Base-by-base conservation (phyloP, 106 monocot genomes). In the Dioscorea alata region DNA sequence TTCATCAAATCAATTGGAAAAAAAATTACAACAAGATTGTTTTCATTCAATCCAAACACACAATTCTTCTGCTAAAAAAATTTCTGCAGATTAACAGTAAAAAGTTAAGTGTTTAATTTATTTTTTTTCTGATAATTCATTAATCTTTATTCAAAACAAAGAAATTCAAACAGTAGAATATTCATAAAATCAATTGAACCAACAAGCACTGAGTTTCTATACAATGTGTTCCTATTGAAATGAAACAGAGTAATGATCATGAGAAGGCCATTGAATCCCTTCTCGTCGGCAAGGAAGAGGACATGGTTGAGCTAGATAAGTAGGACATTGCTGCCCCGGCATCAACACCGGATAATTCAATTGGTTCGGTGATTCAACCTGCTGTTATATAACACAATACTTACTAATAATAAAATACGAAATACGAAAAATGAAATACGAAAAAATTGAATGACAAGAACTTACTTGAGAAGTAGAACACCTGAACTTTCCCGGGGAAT, bases 241-340 rank as follows among this genome's bases (percentile, higher is more conserved):
- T 16, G 54, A 8, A 54, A 54, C 6, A 18, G 54, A 5, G 19
- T 54, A 14, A 54, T 65, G 78, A 35, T 80, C 81, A 67, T 93
- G 93, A 6, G 79, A 23, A 62, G 93, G 89, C 93, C 88, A 83
- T 23, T 35, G 34, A 63, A 86, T 79, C 2, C 89, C 86, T 81
- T 92, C 92, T 79, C 92, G 86, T 65, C 66, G 50, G 65, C 83
- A 84, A 67, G 93, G 89, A 9, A 90, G 82, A 59, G 93, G 93
- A 60, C 84, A 84, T 49, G 86, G 93, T 69, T 87, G 89, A 35
- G 93, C 90, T 42, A 94, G 60, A 66, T 69, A 94, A 2, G 93
- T 94, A 35, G 89, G 93, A 63, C 76, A 90, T 5, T 56, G 65
- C 54, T 94, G 82, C 31, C 93, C 93, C 7, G 93, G 90, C 93